phyloP scores from a whole-genome alignment of 163 green algal genomes.

The Smithsoniella earleae region DNA sequence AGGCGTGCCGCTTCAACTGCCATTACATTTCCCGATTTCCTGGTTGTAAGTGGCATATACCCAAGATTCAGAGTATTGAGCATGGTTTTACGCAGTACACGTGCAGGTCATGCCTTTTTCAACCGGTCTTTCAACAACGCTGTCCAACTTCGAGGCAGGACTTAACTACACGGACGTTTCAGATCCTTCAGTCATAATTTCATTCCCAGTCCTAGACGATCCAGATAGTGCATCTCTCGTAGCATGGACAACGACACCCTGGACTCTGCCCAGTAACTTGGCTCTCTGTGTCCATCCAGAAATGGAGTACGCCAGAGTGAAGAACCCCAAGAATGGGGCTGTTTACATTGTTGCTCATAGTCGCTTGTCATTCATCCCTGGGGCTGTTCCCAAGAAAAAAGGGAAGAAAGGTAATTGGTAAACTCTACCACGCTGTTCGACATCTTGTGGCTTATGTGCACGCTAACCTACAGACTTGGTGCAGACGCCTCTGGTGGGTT shows the following conservation, averaged over 20 bases:
- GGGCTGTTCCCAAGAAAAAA: constrained; percentile 67
- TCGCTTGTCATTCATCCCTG: constrained; percentile 62
- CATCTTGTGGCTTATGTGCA: too few species aligned
- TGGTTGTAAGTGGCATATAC: too few species aligned
- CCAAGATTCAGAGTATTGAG: too few species aligned
- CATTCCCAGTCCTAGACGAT: constrained; percentile 68
- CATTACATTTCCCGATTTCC: too few species aligned
- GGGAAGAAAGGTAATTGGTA: constrained; percentile 28
- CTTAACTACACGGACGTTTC: constrained; percentile 93
- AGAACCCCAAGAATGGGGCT: constrained; percentile 60
- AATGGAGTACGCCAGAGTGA: constrained; percentile 79
- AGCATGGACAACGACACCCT: constrained; percentile 98
- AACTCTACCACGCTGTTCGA: too few species aligned
- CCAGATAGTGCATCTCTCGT: constrained; percentile 65
- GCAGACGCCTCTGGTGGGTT: constrained; percentile 45
- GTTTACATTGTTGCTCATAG: constrained; percentile 87
- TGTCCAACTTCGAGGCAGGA: constrained; percentile 98
- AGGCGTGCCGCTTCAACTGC: constrained; percentile 53
- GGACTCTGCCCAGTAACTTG: constrained; percentile 95
- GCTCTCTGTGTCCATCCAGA: constrained; percentile 91
- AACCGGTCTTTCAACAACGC: constrained; percentile 77
- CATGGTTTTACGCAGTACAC: too few species aligned
- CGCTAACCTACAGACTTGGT: too few species aligned
- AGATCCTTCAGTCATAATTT: constrained; percentile 42
- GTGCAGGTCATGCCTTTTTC: constrained; percentile 98